Evolutionary conservation across 2,329 filamentous ascomycete species (phyloP).

Genomic region (Penicillium sp.): DNA sequence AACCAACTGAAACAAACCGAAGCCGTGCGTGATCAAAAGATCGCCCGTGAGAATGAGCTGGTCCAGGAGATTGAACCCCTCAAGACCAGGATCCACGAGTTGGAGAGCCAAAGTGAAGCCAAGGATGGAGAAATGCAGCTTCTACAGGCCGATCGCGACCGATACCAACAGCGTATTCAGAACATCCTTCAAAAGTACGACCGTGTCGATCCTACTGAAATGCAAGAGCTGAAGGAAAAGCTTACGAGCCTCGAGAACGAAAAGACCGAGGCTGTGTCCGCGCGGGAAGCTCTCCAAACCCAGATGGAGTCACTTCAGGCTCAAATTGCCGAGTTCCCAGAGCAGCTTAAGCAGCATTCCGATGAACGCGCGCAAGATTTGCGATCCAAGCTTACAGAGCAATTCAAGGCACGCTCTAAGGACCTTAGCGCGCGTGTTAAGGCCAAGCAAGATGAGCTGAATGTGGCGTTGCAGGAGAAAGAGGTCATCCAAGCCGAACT

Average conservation of each 20-base stretch:
- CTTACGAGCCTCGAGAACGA: constrained; percentile 67
- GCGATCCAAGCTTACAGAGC: constrained; percentile 47
- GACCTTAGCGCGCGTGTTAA: constrained; percentile 66
- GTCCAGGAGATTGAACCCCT: constrained; percentile 76
- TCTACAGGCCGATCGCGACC: constrained; percentile 85
- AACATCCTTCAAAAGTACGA: constrained; percentile 96
- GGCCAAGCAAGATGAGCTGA: constrained; percentile 51
- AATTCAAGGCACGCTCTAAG: constrained; percentile 57
- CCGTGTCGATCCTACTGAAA: constrained; percentile 86
- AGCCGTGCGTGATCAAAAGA: constrained; percentile 71
- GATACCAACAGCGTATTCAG: constrained; percentile 94
- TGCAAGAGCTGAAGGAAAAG: constrained; percentile 82
- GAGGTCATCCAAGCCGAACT: constrained; percentile 68
- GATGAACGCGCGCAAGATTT: constrained; percentile 54
- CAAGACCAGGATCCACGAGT: constrained; percentile 73
- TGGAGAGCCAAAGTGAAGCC: constrained; percentile 77
- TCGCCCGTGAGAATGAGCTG: constrained; percentile 71
- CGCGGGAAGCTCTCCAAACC: constrained; percentile 62
- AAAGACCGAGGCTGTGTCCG: constrained; percentile 61
- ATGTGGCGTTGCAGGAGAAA: constrained; percentile 60
- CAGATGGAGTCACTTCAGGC: constrained; percentile 52
- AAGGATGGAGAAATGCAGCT: constrained; percentile 87
- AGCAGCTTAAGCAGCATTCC: constrained; percentile 45
- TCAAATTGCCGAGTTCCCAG: constrained; percentile 50
- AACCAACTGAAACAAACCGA: constrained; percentile 81